phyloP scores from a whole-genome alignment of 176 grass and related monocot genomes.

The Musa itinerans region DNA sequence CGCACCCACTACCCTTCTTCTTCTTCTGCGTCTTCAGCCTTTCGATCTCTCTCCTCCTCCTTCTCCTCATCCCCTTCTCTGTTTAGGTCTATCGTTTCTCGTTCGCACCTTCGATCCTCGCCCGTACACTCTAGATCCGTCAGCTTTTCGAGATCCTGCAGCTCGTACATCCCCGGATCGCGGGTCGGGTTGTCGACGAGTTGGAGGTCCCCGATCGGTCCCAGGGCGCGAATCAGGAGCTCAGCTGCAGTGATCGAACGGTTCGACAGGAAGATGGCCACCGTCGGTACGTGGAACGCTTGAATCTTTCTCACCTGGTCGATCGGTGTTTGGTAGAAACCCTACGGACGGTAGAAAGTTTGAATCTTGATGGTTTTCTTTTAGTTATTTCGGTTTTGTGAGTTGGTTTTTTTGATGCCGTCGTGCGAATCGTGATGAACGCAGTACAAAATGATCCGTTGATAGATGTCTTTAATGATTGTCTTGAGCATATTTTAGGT shows the following conservation, averaged over 20 bases:
- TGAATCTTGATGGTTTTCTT: no score
- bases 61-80: neutral
- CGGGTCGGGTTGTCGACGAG: neutral
- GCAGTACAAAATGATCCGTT: neutral
- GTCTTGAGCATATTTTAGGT: no score
- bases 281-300: conserved; percentile 34
- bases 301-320: neutral
- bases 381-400: neutral
- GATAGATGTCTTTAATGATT: no score
- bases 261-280: conserved; percentile 58
- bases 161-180: conserved; percentile 20
- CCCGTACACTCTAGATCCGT: neutral
- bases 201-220: conserved; percentile 1
- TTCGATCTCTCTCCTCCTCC: neutral
- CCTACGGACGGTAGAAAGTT: neutral
- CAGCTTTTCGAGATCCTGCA: neutral
- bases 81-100: neutral
- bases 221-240: conserved; percentile 37
- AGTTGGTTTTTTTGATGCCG: neutral
- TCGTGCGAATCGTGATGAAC: neutral
- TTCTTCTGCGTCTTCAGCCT: neutral
- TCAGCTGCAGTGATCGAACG: conserved; percentile 31
- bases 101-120: neutral
- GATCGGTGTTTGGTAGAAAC: neutral
- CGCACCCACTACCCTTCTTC: conserved; percentile 19